phyloP scores from a whole-genome alignment of 2,329 filamentous ascomycete species.

The Parastagonospora avenae region DNA sequence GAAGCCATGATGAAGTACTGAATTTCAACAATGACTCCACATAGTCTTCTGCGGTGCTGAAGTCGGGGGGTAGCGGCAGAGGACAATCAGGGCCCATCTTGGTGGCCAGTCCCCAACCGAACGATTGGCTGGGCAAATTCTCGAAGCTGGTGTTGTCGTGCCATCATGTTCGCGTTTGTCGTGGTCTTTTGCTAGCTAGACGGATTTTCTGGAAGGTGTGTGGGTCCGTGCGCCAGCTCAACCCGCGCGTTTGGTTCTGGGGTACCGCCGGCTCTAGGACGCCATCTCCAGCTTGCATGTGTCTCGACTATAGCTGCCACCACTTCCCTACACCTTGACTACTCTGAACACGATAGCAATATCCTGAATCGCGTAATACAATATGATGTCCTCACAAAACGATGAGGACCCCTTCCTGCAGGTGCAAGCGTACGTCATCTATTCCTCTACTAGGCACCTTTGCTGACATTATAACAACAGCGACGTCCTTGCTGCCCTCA shows the following conservation, averaged over 20 bases:
- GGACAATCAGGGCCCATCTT: constrained; percentile 55
- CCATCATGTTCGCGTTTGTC: constrained; percentile 12
- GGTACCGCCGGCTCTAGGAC: constrained; percentile 9
- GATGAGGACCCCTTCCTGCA: constrained; percentile 57
- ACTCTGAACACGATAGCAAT: background rate
- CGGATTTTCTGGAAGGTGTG: constrained; percentile 19
- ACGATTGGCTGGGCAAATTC: background rate
- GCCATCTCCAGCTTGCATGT: constrained; percentile 10
- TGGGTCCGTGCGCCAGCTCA: constrained; percentile 14
- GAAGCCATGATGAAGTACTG: constrained; percentile 72
- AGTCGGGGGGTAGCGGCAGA: constrained; percentile 74
- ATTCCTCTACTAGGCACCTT: constrained; percentile 8
- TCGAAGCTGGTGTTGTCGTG: constrained; percentile 5
- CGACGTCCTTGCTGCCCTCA: constrained; percentile 85
- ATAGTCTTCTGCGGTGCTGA: constrained; percentile 75
- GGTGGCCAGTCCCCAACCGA: background rate
- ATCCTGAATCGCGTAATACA: constrained; percentile 15
- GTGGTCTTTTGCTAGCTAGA: constrained; percentile 14
- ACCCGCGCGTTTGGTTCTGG: constrained; percentile 1
- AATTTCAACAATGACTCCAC: constrained; percentile 79
- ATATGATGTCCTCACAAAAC: constrained; percentile 45
- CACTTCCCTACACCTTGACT: background rate
- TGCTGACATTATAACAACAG: constrained; percentile 55
- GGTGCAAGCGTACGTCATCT: constrained; percentile 51
- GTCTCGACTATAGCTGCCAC: background rate